phyloP scores from a whole-genome alignment of 2,329 filamentous ascomycete species.

The Trichoderma polysporum region DNA sequence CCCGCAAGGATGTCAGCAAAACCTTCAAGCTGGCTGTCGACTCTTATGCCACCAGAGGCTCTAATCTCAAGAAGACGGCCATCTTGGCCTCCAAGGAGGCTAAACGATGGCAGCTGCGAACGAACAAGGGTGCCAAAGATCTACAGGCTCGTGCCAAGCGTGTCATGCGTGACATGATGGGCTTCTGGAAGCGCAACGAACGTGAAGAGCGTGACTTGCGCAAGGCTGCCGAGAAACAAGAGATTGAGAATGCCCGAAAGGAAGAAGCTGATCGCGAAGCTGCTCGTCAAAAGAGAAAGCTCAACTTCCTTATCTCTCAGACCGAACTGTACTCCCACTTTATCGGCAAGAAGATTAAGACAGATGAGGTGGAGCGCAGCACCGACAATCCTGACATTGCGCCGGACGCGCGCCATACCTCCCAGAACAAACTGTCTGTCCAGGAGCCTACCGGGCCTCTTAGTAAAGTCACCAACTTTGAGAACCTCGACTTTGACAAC shows the following conservation, averaged over 20 bases:
- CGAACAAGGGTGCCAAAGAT: constrained; percentile 98
- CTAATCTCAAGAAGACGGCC: constrained; percentile 97
- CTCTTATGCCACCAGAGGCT: constrained; percentile 81
- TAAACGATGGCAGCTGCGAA: constrained; percentile 93
- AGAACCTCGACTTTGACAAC: constrained; percentile 92
- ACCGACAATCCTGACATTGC: constrained; percentile 77
- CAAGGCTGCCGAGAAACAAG: constrained; percentile 91
- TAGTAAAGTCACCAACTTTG: constrained; percentile 85
- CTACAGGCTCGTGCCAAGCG: constrained; percentile 95
- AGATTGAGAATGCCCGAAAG: constrained; percentile 93
- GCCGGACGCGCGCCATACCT: constrained; percentile 46
- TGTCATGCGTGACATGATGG: constrained; percentile 99
- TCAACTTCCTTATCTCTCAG: constrained; percentile 98
- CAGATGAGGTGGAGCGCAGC: constrained; percentile 86
- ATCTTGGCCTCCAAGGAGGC: constrained; percentile 96
- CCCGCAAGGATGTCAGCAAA: constrained; percentile 90
- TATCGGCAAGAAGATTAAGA: constrained; percentile 99
- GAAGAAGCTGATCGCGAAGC: constrained; percentile 97
- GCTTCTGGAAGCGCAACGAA: constrained; percentile 99
- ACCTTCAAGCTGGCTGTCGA: constrained; percentile 84
- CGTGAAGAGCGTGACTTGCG: constrained; percentile 92
- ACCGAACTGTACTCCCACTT: constrained; percentile 99
- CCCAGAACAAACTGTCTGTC: constrained; percentile 48
- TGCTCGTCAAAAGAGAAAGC: constrained; percentile 94
- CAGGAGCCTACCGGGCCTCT: constrained; percentile 54